Conservation (phyloP, 495 filamentous ascomycete genomes). For the Penicillium simplicissimum region DNA sequence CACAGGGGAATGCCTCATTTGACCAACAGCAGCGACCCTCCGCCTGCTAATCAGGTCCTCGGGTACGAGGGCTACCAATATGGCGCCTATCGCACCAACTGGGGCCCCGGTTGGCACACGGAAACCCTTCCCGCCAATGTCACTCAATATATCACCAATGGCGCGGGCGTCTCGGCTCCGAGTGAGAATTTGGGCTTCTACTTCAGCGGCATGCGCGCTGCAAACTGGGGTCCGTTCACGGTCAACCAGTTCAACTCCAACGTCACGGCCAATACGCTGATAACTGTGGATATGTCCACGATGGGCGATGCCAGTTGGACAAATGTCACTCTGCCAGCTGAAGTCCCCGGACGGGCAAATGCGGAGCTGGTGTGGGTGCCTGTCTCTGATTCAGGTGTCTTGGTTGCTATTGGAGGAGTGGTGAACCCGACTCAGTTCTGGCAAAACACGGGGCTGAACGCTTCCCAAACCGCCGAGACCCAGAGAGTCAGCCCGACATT, state of each 20-base stretch:
- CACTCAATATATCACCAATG: conserved; percentile 65
- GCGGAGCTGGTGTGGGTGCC: conserved; percentile 73
- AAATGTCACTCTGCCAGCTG: conserved; percentile 54
- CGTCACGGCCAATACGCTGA: conserved; percentile 45
- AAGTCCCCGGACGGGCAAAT: conserved; percentile 56
- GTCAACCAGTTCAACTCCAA: conserved; percentile 33
- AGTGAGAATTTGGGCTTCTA: conserved; percentile 75
- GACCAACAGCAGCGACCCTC: background rate
- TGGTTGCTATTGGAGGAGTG: conserved; percentile 71
- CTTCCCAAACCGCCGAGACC: conserved; percentile 42
- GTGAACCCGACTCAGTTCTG: conserved; percentile 47
- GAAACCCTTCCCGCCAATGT: conserved; percentile 42
- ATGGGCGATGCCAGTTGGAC: conserved; percentile 53
- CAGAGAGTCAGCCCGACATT: conserved; percentile 57
- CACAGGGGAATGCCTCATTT: conserved; percentile 12
- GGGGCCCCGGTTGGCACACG: conserved; percentile 42
- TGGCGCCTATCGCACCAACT: conserved; percentile 36
- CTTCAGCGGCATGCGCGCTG: conserved; percentile 61
- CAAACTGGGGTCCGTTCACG: conserved; percentile 49
- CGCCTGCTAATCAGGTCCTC: conserved; percentile 12
- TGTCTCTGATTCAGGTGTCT: conserved; percentile 58
- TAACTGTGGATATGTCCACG: conserved; percentile 59
- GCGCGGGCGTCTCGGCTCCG: conserved; percentile 62
- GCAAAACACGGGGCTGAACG: conserved; percentile 16
- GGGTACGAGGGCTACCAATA: conserved; percentile 55